Base-by-base conservation (phyloP, 768 basidiomycete genomes). In the Inosperma sp. region DNA sequence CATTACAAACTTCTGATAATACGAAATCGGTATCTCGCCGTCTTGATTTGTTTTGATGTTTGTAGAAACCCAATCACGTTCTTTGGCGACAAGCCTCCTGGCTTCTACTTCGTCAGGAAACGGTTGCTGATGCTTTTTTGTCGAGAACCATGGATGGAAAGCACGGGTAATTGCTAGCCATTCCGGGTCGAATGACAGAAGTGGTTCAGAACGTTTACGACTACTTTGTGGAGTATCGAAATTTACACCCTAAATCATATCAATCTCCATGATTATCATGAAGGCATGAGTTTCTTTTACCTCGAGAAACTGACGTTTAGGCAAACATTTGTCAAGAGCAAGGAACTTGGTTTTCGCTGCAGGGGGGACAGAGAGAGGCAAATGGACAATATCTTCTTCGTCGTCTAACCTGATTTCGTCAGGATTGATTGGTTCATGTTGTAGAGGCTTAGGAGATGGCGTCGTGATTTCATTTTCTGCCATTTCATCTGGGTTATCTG, bases 151-250 rank as follows among this genome's bases (percentile, higher is more conserved):
- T 0, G 85, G 83, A 53, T 92, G 81, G 57, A 94, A 87, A 0
- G 91, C 92, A 6, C 89, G 86, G 4, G 83, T 83, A 60, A 99
- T 92, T 0, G 93, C 93, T 40, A 98, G 81, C 96, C 96, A 99
- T 63, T 92, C 83, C 0, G 85, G 84, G 60, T 97, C 93, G 66
- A 80, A 96, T 12, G 78, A 75, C 16, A 97, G 60, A 35, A 23
- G n/a, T 36, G 36, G 22, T 47, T 39, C 8, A 27, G 31, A 7
- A 21, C 34, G 14, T 26, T 19, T 40, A 12, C 46, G 29, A 31
- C 26, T 17, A 16, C 30, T 16, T 21, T 52, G 48, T 45, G 62
- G 48, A 40, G 37, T 33, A 43, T 57, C 54, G 19, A 90, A 65
- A 45, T 94, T 89, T 36, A 93, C 64, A 7, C 93, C 78, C 91